Conservation (phyloP, 345 rosid species). For the Pistacia vera region DNA sequence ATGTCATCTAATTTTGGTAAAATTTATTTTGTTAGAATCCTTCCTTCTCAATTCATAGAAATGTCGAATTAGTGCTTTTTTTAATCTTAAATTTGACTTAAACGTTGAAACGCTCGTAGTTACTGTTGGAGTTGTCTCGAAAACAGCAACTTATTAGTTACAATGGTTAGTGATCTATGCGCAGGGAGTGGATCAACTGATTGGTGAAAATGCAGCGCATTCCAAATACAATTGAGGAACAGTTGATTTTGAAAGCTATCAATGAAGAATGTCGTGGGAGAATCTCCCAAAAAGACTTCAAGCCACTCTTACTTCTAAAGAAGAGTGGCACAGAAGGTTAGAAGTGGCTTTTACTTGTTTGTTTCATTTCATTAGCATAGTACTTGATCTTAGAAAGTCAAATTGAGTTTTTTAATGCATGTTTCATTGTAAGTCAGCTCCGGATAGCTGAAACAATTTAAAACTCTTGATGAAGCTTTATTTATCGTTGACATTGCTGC, state of each 20-base stretch:
- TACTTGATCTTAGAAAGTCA: background rate
- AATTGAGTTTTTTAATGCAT: background rate
- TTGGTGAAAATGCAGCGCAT: constrained; percentile 60
- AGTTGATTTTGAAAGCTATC: constrained; percentile 78
- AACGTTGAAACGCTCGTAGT: background rate
- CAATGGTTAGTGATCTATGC: background rate
- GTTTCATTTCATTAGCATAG: background rate
- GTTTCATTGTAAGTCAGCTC: background rate
- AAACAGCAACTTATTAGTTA: background rate
- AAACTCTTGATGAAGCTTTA: background rate
- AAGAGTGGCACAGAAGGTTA: constrained; percentile 95
- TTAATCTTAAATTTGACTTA: background rate
- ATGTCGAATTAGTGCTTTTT: background rate
- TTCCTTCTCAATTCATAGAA: background rate
- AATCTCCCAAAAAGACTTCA: constrained; percentile 93
- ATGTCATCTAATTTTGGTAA: background rate
- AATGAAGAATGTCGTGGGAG: constrained; percentile 89
- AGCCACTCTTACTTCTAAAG: constrained; percentile 71
- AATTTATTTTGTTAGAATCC: background rate
- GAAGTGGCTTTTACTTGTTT: constrained; percentile 15
- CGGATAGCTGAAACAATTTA: background rate
- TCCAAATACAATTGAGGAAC: constrained; percentile 80
- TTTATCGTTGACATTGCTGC: constrained; percentile 2
- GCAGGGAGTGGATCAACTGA: constrained; percentile 25
- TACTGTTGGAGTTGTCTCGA: background rate